phyloP scores from a whole-genome alignment of 2,329 filamentous ascomycete genomes.

The Ascocoryne sarcoides region DNA sequence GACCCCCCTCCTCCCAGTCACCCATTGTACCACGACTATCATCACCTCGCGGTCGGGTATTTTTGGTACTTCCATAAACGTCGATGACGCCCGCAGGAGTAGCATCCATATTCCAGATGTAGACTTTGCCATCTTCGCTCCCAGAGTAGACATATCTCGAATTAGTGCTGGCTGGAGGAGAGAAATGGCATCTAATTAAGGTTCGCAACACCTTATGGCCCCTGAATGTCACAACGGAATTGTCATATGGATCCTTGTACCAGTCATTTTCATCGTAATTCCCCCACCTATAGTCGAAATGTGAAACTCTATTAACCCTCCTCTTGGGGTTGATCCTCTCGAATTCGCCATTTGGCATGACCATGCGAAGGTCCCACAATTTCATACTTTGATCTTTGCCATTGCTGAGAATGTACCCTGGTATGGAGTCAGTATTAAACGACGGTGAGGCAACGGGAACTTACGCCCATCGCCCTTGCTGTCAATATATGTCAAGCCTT shows the following conservation, averaged over 20 bases:
- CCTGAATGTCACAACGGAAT: slow-evolving; percentile 86
- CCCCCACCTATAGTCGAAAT: slow-evolving; percentile 68
- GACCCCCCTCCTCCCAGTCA: slow-evolving; percentile 12
- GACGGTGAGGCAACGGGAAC: slow-evolving; percentile 1
- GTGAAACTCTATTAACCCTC: slow-evolving; percentile 39
- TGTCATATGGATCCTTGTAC: slow-evolving; percentile 73
- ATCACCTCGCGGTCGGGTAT: slow-evolving; percentile 46
- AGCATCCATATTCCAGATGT: slow-evolving; percentile 89
- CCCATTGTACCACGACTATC: slow-evolving; percentile 13
- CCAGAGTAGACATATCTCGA: slow-evolving; percentile 90
- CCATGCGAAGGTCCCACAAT: slow-evolving; percentile 89
- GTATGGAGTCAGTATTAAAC: slow-evolving; percentile 1
- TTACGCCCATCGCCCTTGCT: slow-evolving; percentile 57
- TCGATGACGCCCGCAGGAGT: slow-evolving; percentile 72
- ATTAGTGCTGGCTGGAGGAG: slow-evolving; percentile 75
- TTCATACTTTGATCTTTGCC: slow-evolving; percentile 97
- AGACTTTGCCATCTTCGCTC: slow-evolving; percentile 80
- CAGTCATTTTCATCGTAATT: slow-evolving; percentile 57
- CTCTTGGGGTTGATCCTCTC: slow-evolving; percentile 45
- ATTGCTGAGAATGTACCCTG: slow-evolving; percentile 76
- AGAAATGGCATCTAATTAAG: slow-evolving; percentile 91
- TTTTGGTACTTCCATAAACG: slow-evolving; percentile 60
- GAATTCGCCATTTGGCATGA: slow-evolving; percentile 64
- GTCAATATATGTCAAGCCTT: slow-evolving; percentile 61
- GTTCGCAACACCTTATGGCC: slow-evolving; percentile 85